A percentile compares a stretch with the other conserved stretches of the same genome.
These are phyloP conservation scores for Fusarium stilboides DNA, from an alignment of 2,329 filamentous ascomycete species.

Conservation along the genomic window DNA sequence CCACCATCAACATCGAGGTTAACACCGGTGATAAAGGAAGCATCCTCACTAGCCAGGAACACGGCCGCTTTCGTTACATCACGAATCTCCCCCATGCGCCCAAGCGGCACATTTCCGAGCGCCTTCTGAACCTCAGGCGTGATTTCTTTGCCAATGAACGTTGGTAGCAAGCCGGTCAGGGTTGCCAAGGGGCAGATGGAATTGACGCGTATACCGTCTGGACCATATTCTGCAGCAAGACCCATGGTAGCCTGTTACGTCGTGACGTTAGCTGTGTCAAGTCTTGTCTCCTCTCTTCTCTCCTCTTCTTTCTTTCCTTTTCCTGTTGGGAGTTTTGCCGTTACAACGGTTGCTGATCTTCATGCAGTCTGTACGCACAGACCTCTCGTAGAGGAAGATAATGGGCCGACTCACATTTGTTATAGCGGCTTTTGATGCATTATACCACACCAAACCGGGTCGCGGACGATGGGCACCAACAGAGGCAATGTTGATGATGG, in stretches of 20 bases:
- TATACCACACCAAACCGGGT: constrained; percentile 78
- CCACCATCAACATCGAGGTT: constrained; percentile 68
- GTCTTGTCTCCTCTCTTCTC: neutral
- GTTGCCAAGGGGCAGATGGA: constrained; percentile 78
- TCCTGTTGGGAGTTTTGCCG: too few relatives aligned
- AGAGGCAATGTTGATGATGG: constrained; percentile 33
- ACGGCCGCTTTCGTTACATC: constrained; percentile 81
- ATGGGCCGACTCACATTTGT: constrained; percentile 60
- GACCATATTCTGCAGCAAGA: constrained; percentile 80
- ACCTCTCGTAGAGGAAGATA: neutral
- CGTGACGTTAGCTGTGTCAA: constrained; percentile 1
- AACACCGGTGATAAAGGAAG: constrained; percentile 79
- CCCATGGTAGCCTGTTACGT: constrained; percentile 59
- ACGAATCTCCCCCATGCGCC: constrained; percentile 55
- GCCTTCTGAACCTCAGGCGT: constrained; percentile 72
- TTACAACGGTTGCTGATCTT: too few relatives aligned
- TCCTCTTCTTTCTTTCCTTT: neutral
- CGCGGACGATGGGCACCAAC: constrained; percentile 62
- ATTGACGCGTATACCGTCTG: constrained; percentile 81
- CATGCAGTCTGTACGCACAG: neutral
- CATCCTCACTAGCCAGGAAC: constrained; percentile 80
- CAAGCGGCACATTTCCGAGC: constrained; percentile 70
- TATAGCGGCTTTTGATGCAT: constrained; percentile 77
- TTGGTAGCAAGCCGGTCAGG: constrained; percentile 13
- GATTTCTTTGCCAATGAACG: constrained; percentile 73